Base-by-base conservation (phyloP, 352 stramenopile genomes). In the Globisporangium parvum region DNA sequence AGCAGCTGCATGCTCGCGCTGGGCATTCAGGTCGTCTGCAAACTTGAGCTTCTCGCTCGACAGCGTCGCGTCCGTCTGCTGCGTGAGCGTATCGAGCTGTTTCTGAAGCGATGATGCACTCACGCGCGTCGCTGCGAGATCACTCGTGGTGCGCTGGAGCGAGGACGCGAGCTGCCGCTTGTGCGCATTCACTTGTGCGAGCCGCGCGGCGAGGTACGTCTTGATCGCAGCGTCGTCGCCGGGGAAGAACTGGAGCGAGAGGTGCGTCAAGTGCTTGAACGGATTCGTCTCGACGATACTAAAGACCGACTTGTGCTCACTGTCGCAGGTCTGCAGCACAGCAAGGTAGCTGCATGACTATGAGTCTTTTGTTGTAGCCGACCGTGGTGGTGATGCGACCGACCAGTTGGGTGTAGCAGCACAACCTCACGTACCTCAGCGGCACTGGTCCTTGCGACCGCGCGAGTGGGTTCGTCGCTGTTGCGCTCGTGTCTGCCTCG, bases 201-300 rank as follows among this genome's bases (percentile, higher is more conserved):
- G 74, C 1, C 93, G 66, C 18, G 85, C 76, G 4, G 93, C 91
- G 18, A 98, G 66, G 62, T 97, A 98, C 37, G 80, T 62, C 60
- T 98, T 98, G 61, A 98, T 89, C 5, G 76, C 70, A 1, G 73
- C 70, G 63, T 98, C 93, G 52, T 97, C 81, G 24, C 88, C 90
- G 3, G 85, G 75, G 24, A 71, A 67, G 57, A 98, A 96, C 42
- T 74, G 65, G 17, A 98, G 70, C 41, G 85, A 96, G 15, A 98
- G 67, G 57, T 98, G 93, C 48, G 88, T 97, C 56, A 98, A 62
- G 62, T 97, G 85, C 73, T 98, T 98, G 77, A 98, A 98, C 23
- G 65, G 80, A 52, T 97, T 98, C 21, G 91, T 95, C 73, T 98
- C 93, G 42, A 98, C 87, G 45, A 98, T 91, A 35, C 82, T 95